These are phyloP conservation scores for Graphiopsis chlorocephala DNA, from an alignment of 2,329 filamentous ascomycete genomes.

Conservation along the genomic window DNA sequence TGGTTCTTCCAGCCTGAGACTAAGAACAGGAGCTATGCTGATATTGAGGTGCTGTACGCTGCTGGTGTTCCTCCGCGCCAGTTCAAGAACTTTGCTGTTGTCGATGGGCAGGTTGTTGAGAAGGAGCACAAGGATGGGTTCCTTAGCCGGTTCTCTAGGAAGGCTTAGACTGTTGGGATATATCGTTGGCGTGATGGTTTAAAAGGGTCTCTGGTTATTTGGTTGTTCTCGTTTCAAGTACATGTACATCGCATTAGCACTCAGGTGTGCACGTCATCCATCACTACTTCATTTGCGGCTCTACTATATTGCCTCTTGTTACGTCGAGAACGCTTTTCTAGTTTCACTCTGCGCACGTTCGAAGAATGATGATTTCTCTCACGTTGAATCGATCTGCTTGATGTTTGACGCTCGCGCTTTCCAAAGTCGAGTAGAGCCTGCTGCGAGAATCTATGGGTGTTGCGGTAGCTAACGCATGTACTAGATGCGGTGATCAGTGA, in stretches of 20 bases:
- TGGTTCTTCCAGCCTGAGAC: slow-evolving; percentile 41
- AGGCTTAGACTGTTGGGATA: slow-evolving; percentile 1
- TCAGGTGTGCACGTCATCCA: not conserved
- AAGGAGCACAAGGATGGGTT: slow-evolving; percentile 22
- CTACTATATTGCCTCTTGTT: too few species aligned
- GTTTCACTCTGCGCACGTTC: too few species aligned
- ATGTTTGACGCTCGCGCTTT: too few species aligned
- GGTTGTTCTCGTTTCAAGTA: not conserved
- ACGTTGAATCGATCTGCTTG: too few species aligned
- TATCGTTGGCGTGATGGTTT: not conserved
- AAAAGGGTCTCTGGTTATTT: not conserved
- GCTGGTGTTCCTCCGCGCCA: slow-evolving; percentile 21
- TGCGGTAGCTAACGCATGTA: too few species aligned
- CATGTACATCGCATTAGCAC: not conserved
- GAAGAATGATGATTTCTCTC: too few species aligned
- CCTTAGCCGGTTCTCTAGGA: slow-evolving; percentile 21
- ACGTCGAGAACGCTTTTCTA: too few species aligned
- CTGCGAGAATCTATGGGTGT: too few species aligned
- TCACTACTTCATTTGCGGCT: not conserved
- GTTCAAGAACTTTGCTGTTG: slow-evolving; percentile 25
- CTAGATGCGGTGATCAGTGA: too few species aligned
- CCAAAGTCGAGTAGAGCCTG: too few species aligned
- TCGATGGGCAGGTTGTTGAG: slow-evolving; percentile 25
- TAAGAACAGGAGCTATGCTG: slow-evolving; percentile 39
- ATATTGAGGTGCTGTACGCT: slow-evolving; percentile 32